phyloP scores from a whole-genome alignment of 2,329 filamentous ascomycete species.

The Aspergillus puulaauensis region DNA sequence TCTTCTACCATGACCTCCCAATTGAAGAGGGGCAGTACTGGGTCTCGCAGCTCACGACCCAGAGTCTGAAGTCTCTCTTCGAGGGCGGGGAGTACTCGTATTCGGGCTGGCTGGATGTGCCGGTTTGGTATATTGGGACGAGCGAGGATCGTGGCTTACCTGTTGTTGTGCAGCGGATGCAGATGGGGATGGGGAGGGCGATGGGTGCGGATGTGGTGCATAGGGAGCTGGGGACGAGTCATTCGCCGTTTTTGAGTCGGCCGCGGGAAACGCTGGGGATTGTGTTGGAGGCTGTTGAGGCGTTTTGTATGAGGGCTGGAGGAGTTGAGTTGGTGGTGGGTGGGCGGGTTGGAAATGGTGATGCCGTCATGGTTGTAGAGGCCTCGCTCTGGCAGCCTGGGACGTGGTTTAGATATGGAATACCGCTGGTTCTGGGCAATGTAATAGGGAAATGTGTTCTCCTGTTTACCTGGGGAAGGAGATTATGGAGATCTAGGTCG shows the following conservation, averaged over 20 bases:
- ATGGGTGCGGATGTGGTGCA: conserved; percentile 38
- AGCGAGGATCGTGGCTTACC: conserved; percentile 44
- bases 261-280: conserved; percentile 42
- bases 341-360: neutral
- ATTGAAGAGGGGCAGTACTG: conserved; percentile 45
- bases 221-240: conserved; percentile 46
- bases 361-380: neutral
- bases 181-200: conserved; percentile 40
- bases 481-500: neutral
- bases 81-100: conserved; percentile 48
- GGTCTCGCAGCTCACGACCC: conserved; percentile 41
- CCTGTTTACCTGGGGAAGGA: conserved; percentile 19
- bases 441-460: conserved; percentile 8
- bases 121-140: conserved; percentile 49
- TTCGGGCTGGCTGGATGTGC: conserved; percentile 50
- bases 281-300: conserved; percentile 37
- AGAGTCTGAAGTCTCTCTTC: conserved; percentile 47
- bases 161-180: conserved; percentile 39
- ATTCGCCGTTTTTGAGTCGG: conserved; percentile 52
- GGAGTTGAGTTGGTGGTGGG: too few species aligned
- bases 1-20: conserved; percentile 54
- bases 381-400: neutral
- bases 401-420: neutral
- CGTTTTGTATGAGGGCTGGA: conserved; percentile 18
- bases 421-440: neutral